These are phyloP conservation scores for Capsicum pubescens DNA, from an alignment of 257 asterid genomes.

Conservation along the genomic window DNA sequence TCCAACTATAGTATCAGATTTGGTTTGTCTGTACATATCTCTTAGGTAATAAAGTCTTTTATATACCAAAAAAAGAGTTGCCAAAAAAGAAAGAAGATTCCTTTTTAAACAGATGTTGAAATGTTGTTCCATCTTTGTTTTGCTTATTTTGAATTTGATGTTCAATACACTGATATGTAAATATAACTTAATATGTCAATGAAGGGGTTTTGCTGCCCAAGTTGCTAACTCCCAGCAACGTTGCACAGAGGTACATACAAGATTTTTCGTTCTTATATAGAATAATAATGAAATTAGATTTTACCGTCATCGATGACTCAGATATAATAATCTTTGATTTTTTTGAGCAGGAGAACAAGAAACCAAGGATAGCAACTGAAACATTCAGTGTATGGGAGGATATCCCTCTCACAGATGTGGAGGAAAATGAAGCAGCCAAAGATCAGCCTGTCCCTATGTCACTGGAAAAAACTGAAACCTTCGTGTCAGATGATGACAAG, in stretches of 20 bases:
- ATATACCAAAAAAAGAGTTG: too few relatives aligned
- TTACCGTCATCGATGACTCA: background rate
- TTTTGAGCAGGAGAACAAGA: slow-evolving; percentile 45
- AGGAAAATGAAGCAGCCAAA: slow-evolving; percentile 50
- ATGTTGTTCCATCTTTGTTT: background rate
- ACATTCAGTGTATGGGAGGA: slow-evolving; percentile 54
- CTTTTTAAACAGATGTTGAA: too few relatives aligned
- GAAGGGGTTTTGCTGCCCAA: slow-evolving; percentile 79
- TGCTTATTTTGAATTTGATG: background rate
- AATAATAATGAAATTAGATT: background rate
- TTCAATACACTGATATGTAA: background rate
- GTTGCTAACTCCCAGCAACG: slow-evolving; percentile 57
- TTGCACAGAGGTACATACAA: slow-evolving; percentile 50
- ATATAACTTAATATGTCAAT: background rate
- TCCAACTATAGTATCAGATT: too few relatives aligned
- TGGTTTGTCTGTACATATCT: too few relatives aligned
- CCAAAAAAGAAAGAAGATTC: too few relatives aligned
- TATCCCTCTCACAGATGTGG: slow-evolving; percentile 51
- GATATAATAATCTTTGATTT: background rate
- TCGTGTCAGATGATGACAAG: slow-evolving; percentile 47
- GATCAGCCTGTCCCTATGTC: slow-evolving; percentile 84
- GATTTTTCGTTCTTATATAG: background rate
- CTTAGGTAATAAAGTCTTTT: too few relatives aligned
- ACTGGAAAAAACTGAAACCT: slow-evolving; percentile 62
- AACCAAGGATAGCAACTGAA: slow-evolving; percentile 43